A percentile compares a stretch with the other conserved stretches of the same genome.
Evolutionary conservation across 2,329 filamentous ascomycete species (phyloP).

Genomic region (Fusarium nodosum): DNA sequence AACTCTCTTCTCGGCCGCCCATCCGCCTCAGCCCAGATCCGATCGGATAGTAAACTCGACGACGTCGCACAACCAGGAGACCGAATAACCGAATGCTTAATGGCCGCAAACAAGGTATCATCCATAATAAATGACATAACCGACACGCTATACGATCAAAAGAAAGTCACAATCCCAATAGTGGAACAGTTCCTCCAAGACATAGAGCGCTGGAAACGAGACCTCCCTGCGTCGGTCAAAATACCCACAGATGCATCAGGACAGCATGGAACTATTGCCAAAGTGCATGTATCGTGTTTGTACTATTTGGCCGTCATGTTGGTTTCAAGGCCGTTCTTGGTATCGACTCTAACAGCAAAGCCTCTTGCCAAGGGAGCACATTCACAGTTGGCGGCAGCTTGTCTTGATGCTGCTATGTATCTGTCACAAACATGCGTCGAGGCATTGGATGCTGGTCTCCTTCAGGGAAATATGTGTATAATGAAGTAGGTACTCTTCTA

Average conservation of each 20-base stretch:
- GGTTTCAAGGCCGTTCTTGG: slow-evolving; percentile 68
- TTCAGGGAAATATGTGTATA: slow-evolving; percentile 70
- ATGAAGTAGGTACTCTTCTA: slow-evolving; percentile 62
- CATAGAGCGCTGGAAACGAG: slow-evolving; percentile 61
- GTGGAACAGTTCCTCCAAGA: slow-evolving; percentile 59
- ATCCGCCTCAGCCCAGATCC: slow-evolving; percentile 50
- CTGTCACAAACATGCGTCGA: slow-evolving; percentile 68
- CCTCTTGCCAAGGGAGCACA: slow-evolving; percentile 45
- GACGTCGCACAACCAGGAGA: slow-evolving; percentile 33
- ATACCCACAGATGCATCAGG: slow-evolving; percentile 21
- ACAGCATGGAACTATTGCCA: slow-evolving; percentile 59
- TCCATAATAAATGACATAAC: slow-evolving; percentile 61
- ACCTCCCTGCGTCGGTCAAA: slow-evolving; percentile 56
- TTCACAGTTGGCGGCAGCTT: slow-evolving; percentile 63
- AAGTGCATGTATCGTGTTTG: slow-evolving; percentile 67
- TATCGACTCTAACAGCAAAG: slow-evolving; percentile 61
- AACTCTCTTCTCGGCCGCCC: slow-evolving; percentile 57
- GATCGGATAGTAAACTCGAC: slow-evolving; percentile 30
- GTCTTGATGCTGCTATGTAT: slow-evolving; percentile 68
- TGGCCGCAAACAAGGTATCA: slow-evolving; percentile 59
- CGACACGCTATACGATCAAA: slow-evolving; percentile 58
- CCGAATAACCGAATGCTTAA: slow-evolving; percentile 51
- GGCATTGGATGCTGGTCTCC: slow-evolving; percentile 58
- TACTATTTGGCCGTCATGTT: slow-evolving; percentile 72
- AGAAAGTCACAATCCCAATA: slow-evolving; percentile 48